Evolutionary conservation across 2,329 filamentous ascomycete species (phyloP), one percentile per base, ranked within the genome.

Genomic region (Fusarium tupiense): DNA sequence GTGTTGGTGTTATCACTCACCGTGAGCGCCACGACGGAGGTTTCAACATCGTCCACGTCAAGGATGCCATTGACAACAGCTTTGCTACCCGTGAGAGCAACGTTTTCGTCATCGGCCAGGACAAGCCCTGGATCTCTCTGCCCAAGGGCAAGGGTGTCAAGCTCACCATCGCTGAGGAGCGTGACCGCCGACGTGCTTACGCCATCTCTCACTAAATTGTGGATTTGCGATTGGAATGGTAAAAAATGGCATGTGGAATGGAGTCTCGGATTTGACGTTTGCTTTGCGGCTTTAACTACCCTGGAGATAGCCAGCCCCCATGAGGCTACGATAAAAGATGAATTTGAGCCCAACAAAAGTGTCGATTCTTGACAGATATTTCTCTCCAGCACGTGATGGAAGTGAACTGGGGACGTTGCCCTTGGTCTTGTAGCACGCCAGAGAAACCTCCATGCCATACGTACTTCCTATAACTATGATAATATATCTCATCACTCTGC

Each of bases 121-220:
- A 99, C 84, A 98, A 98, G 93, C 96, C 96, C 84, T 99, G 96
- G 96, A 92, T 99, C 89, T 97, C 94, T 83, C 92, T 99, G 85
- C 97, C 96, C 86, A 99, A 98, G 94, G 96, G 96, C 90, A 98
- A 98, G 92, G 96, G 96, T 94, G 96, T 99, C 90, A 98, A 98
- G 94, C 94, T 98, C 86, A 92, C 93, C 85, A 98, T 99, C 84
- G 95, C 96, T 81, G 96, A 99, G 91, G 96, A 99, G 94, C 92
- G 96, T 90, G 96, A 99, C 88, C 95, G 96, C 87, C 94, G 95
- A 85, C 94, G 96, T 84, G 94, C 95, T 79, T 79, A 83, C 78
- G 76, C 85, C 77, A 80, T 87, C 75, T 84, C 86, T 80, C 84
- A 89, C 84, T 89, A 90, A 88, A 79, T 53, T 75, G 64, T 74